Base-by-base conservation (phyloP, 257 asterid species). In the Lavandula angustifolia region DNA sequence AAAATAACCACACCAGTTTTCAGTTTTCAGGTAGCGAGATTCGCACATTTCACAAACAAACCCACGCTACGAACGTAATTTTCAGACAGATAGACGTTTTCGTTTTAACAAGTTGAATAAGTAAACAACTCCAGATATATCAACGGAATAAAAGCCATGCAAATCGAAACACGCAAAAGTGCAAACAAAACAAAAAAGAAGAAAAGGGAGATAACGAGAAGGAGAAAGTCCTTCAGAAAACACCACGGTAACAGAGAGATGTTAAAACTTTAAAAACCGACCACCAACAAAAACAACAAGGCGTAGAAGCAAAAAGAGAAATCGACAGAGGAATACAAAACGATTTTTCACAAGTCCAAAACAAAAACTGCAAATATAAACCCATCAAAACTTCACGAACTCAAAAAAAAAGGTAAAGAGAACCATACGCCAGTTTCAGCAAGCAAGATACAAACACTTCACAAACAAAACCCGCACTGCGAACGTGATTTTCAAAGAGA, bases 121-220 rank as follows among this genome's bases (percentile, higher is more conserved):
- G 27, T 4, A 54, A 52, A 52, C 44, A 11, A 11, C 5, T 7
- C 0, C 48, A 38, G 3, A 59, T 58, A 11, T 37, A 56, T 65
- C 9, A 32, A 42, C 60, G 14, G 50, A 52, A 52, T 27, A 52
- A 52, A 16, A 62, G 14, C 10, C 71, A 74, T 71, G 83, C 83
- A 74, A 50, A 76, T 55, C 56, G 33, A 46, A 22, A 44, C 48
- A 53, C 54, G 48, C 17, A 61, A 12, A 41, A 3, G 12, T 4
- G 16, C 6, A 43, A 6, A 16, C 34, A 1, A 10, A 9, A n/a
- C 12, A 29, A 61, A 3, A 7, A 9, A 3, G 10, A 2, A 3
- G 9, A 1, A 54, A 16, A 42, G 0, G n/a, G 3, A 6, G 6
- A 8, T 27, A 18, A 14, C 46, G 62, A 32, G 42, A 46, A n/a